Percentiles rank a stretch among this genome's conserved stretches.
Conservation (phyloP, 129 eudicot species). For the Lactuca saligna region DNA sequence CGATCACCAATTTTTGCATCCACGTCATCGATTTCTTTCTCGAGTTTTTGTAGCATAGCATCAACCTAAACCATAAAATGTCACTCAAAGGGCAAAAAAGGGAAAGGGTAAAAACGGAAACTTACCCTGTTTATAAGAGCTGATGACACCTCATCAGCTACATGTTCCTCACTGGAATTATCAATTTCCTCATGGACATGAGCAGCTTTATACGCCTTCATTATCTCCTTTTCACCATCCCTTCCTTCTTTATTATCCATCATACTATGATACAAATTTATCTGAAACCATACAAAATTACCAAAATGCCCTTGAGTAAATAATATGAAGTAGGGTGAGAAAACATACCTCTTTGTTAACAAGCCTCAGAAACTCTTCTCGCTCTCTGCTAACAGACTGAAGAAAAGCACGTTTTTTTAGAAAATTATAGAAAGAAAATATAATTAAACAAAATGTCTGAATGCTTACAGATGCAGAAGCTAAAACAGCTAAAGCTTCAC, state of each 20-base stretch:
- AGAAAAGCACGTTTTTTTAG: conserved; percentile 15
- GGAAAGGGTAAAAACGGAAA: not conserved
- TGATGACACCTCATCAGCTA: conserved; percentile 70
- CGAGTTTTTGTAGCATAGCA: conserved; percentile 96
- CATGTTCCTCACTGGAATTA: conserved; percentile 49
- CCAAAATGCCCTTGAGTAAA: conserved; percentile 14
- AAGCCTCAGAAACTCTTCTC: conserved; percentile 93
- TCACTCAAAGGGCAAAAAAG: not conserved
- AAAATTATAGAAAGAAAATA: too few relatives aligned
- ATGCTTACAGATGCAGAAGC: conserved; percentile 92
- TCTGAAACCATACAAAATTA: conserved; percentile 40
- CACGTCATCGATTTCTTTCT: conserved; percentile 97
- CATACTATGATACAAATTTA: conserved; percentile 75
- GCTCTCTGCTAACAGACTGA: conserved; percentile 98
- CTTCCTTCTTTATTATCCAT: conserved; percentile 79
- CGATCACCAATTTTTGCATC: conserved; percentile 97
- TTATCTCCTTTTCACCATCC: conserved; percentile 67
- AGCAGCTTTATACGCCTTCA: conserved; percentile 91
- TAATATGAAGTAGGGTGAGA: not conserved
- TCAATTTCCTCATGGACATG: conserved; percentile 60
- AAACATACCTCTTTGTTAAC: conserved; percentile 82
- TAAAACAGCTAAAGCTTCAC: conserved; percentile 94
- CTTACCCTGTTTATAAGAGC: conserved; percentile 84
- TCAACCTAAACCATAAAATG: conserved; percentile 59
- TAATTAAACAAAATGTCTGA: not conserved